phyloP scores from a whole-genome alignment of 345 rosid species.

The Eucalyptus regnans region DNA sequence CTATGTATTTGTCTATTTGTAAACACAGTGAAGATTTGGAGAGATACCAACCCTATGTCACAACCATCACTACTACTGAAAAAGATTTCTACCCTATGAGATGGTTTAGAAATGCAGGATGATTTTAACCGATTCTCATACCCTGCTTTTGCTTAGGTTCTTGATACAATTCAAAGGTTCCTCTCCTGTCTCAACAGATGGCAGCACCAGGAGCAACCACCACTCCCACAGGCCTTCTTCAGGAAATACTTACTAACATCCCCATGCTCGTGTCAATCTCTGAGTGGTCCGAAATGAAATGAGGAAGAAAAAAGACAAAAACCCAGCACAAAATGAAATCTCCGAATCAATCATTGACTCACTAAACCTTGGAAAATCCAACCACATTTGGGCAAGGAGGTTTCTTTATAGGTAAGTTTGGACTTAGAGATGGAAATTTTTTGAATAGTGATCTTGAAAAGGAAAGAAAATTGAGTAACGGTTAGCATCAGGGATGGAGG shows the following conservation, averaged over 20 bases:
- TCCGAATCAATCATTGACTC: background rate
- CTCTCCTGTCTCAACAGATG: background rate
- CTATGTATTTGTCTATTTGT: background rate
- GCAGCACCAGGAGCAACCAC: background rate
- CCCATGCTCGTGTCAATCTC: background rate
- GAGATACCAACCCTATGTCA: background rate
- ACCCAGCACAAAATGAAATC: background rate
- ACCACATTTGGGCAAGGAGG: background rate
- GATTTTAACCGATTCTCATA: background rate
- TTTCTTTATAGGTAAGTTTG: background rate
- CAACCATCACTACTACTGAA: background rate
- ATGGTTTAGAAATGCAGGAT: background rate
- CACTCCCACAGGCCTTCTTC: background rate
- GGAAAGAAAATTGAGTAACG: background rate
- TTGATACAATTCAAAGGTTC: background rate
- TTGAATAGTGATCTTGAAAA: background rate
- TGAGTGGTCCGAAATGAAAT: background rate
- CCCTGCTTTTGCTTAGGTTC: background rate
- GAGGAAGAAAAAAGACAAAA: background rate
- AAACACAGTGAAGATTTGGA: background rate
- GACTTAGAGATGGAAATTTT: background rate
- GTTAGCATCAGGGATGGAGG: slow-evolving; percentile 10
- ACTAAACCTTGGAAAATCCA: background rate
- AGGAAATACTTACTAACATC: background rate
- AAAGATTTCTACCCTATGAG: background rate